Evolutionary conservation across 106 monocot genomes (phyloP), one percentile per base, ranked within the genome.

Genomic region (Cymbidium sinense): DNA sequence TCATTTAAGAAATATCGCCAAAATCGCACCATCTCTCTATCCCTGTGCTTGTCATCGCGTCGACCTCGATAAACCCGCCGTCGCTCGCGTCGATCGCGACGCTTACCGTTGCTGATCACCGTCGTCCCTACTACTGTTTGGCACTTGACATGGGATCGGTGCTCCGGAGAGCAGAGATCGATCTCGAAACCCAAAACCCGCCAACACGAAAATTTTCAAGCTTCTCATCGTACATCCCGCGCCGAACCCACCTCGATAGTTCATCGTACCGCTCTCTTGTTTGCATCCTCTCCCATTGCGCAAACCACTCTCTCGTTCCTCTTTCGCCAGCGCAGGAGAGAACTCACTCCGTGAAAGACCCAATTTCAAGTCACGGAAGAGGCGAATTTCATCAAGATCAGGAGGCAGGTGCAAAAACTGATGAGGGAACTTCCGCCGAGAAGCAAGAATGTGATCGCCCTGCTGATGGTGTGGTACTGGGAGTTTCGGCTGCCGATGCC

Each of bases 261-360:
- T 82, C 74, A 67, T 86, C 93, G 77, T 90, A 86, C 77, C 84
- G 93, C n/a, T 83, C 88, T 61, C 81, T 93, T 5, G 74, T 83
- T 51, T 84, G 90, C 15, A 81, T 93, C 28, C 73, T 88, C 86
- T 86, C 93, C 33, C 76, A 34, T 70, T 90, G 86, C 79, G 58
- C 75, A 33, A 79, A 87, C 39, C 41, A 77, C 11, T 71, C 86
- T 50, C 81, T 37, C 52, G 30, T 43, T 58, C 71, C 50, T 34
- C 9, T 39, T 50, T 25, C 30, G 11, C 52, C 25, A 6, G 72
- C 21, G 31, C 47, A 4, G 12, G 55, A 36, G 15, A 23, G 2
- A 70, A 15, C 34, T 33, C 28, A 25, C 0, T 0, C 36, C 27
- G 34, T 41, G 50, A 35, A 70, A 77, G 23, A 9, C 12, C 36